Evolutionary conservation across 2,329 filamentous ascomycete species (phyloP).

Genomic region (Colletotrichum navitas): DNA sequence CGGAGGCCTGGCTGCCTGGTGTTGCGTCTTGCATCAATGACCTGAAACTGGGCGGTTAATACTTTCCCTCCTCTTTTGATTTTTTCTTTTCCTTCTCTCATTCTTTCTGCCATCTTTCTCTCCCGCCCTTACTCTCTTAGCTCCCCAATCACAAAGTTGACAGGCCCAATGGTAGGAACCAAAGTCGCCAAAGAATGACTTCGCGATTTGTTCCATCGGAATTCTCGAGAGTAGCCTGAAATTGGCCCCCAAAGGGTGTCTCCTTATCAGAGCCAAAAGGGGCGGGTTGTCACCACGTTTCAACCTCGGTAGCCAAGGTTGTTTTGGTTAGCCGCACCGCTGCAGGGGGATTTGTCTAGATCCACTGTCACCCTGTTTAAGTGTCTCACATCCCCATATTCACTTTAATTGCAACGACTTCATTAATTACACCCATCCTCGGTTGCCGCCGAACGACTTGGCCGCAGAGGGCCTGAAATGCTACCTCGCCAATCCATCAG

Average conservation of each 20-base stretch:
- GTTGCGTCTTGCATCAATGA: constrained; percentile 21
- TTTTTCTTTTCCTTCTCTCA: too few species aligned
- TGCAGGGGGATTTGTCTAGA: constrained; percentile 25
- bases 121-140: not conserved
- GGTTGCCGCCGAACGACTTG: constrained; percentile 39
- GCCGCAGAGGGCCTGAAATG: constrained; percentile 9
- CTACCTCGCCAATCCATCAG: constrained; percentile 21
- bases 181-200: constrained; percentile 7
- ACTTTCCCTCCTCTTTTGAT: constrained; percentile 14
- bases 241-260: not conserved
- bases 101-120: not conserved
- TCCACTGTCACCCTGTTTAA: constrained; percentile 34
- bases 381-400: constrained; percentile 35
- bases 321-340: constrained; percentile 39
- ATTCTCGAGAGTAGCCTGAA: constrained; percentile 20
- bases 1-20: not conserved
- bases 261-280: not conserved
- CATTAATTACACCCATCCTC: constrained; percentile 34
- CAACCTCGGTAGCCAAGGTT: constrained; percentile 33
- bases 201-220: constrained; percentile 17
- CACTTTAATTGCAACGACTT: constrained; percentile 40
- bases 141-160: not conserved
- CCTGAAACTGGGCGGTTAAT: constrained; percentile 38
- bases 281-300: not conserved
- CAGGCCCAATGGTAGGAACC: not conserved